A percentile compares a stretch with the other conserved stretches of the same genome.
Evolutionary conservation across 495 filamentous ascomycete genomes (phyloP).

Genomic region (Penicillium cataractarum): DNA sequence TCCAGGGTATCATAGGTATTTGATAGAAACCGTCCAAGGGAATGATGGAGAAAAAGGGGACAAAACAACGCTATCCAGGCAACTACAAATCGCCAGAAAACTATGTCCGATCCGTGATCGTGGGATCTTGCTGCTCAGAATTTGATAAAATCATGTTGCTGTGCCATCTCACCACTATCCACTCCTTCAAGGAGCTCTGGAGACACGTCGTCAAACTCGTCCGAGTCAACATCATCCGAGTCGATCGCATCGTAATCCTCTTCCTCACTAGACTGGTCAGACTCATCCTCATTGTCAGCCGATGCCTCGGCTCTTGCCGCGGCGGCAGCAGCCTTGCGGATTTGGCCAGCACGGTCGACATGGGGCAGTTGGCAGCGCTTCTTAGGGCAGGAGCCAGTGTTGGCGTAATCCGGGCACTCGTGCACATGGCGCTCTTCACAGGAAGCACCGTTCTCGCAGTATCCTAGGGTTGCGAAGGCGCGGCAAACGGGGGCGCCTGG

Average conservation of each 20-base stretch:
- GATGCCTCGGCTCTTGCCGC: slow-evolving; percentile 40
- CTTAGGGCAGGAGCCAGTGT: slow-evolving; percentile 80
- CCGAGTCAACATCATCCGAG: slow-evolving; percentile 88
- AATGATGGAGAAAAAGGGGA: background rate
- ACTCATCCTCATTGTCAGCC: slow-evolving; percentile 60
- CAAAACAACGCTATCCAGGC: slow-evolving; percentile 13
- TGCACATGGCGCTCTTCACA: slow-evolving; percentile 84
- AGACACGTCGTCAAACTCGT: slow-evolving; percentile 75
- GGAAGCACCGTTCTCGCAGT: slow-evolving; percentile 79
- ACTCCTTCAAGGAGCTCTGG: slow-evolving; percentile 47
- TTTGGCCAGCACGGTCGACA: slow-evolving; percentile 79
- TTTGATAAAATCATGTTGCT: slow-evolving; percentile 71
- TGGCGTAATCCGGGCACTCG: slow-evolving; percentile 95
- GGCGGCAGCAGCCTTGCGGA: slow-evolving; percentile 57
- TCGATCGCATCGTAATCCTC: slow-evolving; percentile 74
- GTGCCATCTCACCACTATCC: slow-evolving; percentile 56
- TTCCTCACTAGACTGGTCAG: slow-evolving; percentile 83
- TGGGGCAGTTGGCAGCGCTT: slow-evolving; percentile 85
- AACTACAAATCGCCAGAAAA: slow-evolving; percentile 15
- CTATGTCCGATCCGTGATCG: background rate
- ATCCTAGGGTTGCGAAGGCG: slow-evolving; percentile 82
- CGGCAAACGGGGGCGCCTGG: slow-evolving; percentile 82
- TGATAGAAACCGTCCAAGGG: background rate
- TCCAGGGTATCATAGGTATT: slow-evolving; percentile 6
- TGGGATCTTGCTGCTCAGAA: slow-evolving; percentile 39